A percentile compares a stretch with the other conserved stretches of the same genome.
Evolutionary conservation across 192 early-diverging fungal genomes (phyloP).

Genomic region (Piromyces sp.): DNA sequence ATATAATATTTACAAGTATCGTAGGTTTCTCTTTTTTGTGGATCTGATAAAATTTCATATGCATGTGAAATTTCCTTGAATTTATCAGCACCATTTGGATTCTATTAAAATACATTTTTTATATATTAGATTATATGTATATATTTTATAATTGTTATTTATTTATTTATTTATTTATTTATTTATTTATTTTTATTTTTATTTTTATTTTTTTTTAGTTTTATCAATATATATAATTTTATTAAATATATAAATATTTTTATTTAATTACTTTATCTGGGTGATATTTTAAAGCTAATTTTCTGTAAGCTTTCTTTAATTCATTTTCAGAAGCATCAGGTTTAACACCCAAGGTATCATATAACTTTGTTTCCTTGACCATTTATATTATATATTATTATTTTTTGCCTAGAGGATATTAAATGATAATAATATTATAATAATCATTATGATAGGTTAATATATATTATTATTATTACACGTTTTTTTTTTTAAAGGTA

Average conservation of each 20-base stretch:
- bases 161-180: no score
- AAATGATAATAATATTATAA: no score
- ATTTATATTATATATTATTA: slow-evolving; percentile 4
- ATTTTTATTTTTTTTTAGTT: no score
- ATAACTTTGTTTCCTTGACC: slow-evolving; percentile 73
- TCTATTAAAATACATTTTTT: slow-evolving; percentile 3
- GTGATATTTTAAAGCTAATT: slow-evolving; percentile 82
- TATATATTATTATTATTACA: no score
- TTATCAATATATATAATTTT: no score
- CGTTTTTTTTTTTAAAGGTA: no score
- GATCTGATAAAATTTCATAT: background rate
- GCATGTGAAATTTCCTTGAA: background rate
- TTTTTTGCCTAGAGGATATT: no score
- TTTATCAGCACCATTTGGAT: background rate
- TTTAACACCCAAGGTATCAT: slow-evolving; percentile 75
- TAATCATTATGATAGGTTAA: no score
- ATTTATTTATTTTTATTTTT: no score
- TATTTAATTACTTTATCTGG: slow-evolving; percentile 13
- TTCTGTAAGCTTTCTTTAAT: slow-evolving; percentile 95
- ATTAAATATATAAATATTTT: no score
- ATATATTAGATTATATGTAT: background rate
- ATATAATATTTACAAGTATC: background rate
- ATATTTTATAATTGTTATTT: no score
- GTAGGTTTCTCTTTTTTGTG: background rate
- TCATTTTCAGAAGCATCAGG: slow-evolving; percentile 58